These are phyloP conservation scores for Solidago caesia DNA, from an alignment of 129 eudicot genomes.

Conservation along the genomic window DNA sequence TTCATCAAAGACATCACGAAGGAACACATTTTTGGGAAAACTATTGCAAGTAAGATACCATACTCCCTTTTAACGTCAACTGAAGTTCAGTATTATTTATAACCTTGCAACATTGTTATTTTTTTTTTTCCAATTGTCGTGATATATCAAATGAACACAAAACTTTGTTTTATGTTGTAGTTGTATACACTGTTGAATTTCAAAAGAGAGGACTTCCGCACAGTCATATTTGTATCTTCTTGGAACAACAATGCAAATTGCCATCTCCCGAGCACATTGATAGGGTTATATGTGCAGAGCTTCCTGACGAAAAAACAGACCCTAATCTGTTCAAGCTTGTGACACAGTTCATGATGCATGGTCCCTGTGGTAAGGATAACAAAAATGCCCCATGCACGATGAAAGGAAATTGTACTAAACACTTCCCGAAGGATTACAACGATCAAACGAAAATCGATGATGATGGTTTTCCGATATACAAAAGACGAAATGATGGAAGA, in stretches of 20 bases:
- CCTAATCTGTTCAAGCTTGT: slow-evolving; percentile 5
- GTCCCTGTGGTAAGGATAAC: slow-evolving; percentile 3
- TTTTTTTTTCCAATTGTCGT: too few relatives aligned
- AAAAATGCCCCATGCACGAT: background rate
- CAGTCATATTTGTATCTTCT: background rate
- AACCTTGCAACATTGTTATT: too few relatives aligned
- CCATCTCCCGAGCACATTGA: background rate
- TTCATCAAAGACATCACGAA: background rate
- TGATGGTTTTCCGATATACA: background rate
- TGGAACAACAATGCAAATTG: background rate
- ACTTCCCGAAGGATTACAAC: background rate
- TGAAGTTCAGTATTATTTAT: too few relatives aligned
- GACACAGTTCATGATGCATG: background rate
- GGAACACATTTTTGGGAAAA: background rate
- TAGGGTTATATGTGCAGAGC: background rate
- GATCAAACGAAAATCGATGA: background rate
- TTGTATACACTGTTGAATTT: background rate
- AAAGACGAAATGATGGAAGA: background rate
- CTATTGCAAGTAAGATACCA: slow-evolving; percentile 7
- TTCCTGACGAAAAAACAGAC: background rate
- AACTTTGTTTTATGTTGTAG: too few relatives aligned
- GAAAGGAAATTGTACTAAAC: background rate
- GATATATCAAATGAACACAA: background rate
- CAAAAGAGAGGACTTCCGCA: background rate
- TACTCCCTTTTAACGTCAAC: too few relatives aligned